Percentiles rank a stretch among this genome's conserved stretches.
Conservation (phyloP, 2,329 filamentous ascomycete species). For the Cyanodermella asteris region DNA sequence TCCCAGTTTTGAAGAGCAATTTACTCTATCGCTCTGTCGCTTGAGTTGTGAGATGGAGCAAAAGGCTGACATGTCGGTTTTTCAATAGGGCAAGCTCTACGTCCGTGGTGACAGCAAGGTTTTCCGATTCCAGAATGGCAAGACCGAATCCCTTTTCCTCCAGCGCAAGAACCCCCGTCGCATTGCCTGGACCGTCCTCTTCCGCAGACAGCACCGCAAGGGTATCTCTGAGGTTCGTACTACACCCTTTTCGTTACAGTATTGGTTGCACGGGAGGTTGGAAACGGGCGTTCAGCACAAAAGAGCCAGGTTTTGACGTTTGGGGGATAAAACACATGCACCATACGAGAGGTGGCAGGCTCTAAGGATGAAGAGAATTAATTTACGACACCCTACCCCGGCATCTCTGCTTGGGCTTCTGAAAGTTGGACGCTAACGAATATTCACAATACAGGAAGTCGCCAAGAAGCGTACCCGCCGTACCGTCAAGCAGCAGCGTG, state of each 20-base stretch:
- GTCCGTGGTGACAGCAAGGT: conserved; percentile 99
- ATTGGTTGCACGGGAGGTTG: too few species aligned
- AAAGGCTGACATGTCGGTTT: too few species aligned
- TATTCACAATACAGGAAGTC: conserved; percentile 51
- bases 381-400: too few species aligned
- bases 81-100: conserved; percentile 83
- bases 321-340: too few species aligned
- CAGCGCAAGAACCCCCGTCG: conserved; percentile 99
- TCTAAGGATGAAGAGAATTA: too few species aligned
- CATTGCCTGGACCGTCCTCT: conserved; percentile 96
- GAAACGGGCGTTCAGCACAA: too few species aligned
- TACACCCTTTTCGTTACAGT: conserved; percentile 2
- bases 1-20: conserved; percentile 7
- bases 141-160: conserved; percentile 98
- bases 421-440: too few species aligned
- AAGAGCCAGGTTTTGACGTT: too few species aligned
- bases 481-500: conserved; percentile 96
- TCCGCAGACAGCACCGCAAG: conserved; percentile 98
- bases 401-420: too few species aligned
- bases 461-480: conserved; percentile 99
- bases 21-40: too few species aligned
- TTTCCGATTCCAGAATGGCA: conserved; percentile 99
- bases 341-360: too few species aligned
- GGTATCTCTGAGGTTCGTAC: conserved; percentile 95
- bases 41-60: too few species aligned